Base-by-base conservation (phyloP, 148 eudicot genomes). In the Vaccinium macrocarpon region DNA sequence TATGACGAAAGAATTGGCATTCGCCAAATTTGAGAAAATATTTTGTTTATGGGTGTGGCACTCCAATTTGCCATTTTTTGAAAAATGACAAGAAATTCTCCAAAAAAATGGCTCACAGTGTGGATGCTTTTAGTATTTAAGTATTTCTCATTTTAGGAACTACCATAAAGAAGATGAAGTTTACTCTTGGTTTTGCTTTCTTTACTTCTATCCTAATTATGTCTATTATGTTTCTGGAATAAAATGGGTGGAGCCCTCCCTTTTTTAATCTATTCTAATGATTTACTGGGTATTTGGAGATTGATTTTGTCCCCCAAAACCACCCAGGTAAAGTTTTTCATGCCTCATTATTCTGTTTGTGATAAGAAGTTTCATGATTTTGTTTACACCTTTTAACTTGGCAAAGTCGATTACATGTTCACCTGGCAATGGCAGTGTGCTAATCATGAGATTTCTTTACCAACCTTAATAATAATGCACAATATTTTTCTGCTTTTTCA, bases 281-380 rank as follows among this genome's bases (percentile, higher is more conserved):
- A 79, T 68, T 21, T 14, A 38, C n/a, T 38, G n/a, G 46, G 21
- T 77, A 35, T 84, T 71, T 42, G 86, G 70, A 14, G 42, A 68
- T 78, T 84, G 83, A 84, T 79, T 53, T 52, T 84, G 86, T 70
- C 78, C 70, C 70, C 78, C 70, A 53, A 62, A 84, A 68, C 53
- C 70, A 68, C 52, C 68, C 76, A 53, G 52, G 25, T 11, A 15
- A 51, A 79, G 73, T 19, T 64, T 46, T 64, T 21, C 11, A 38
- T 13, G 53, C 57, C 66, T 73, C 72, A 38, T 46, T 38, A 61
- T 29, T 83, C 25, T 74, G 85, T 83, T 83, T 75, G n/a, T 23
- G 80, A 75, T 75, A 74, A 83, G 56, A 77, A 13, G 23, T 68
- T 38, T 82, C 59, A 78, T 84, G 59, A 84, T 84, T 78, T 78